Evolutionary conservation across 2,329 filamentous ascomycete genomes (phyloP), one percentile per base, ranked within the genome.

Genomic region (Neofusicoccum sp.): DNA sequence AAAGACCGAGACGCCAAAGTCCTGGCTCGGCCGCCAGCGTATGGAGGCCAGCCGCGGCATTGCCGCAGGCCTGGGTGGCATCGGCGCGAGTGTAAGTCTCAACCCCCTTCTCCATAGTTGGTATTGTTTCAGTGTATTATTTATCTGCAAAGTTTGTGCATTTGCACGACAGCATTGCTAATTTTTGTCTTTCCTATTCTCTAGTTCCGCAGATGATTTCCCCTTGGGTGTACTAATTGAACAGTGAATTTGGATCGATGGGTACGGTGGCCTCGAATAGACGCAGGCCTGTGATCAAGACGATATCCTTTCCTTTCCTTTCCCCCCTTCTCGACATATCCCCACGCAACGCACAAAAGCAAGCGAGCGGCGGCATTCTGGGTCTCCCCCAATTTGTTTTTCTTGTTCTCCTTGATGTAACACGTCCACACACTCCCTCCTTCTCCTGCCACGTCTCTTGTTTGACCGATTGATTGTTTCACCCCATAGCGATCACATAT

Each of bases 21-120:
- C 89, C 76, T 96, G 90, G 89, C 77, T 96, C 67, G 90, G 90
- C 69, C 92, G 90, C 79, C 90, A 95, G 81, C 84, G 90, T 71
- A 70, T 51, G 43, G 59, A 61, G 51, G 59, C 51, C 12, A 51
- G 49, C 41, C 48, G 51, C 26, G 59, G 43, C 16, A 53, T 61
- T 44, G 59, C 43, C 16, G 57, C 57, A 40, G 57, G 45, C 45
- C 51, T 56, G 38, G 51, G 51, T 43, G 51, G 51, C 11, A 56
- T 60, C 47, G 57, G 57, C 45, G 57, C 57, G 24, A 60, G 47
- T 43, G 57, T 60, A 60, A 60, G 57, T 49, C n/a, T 16, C 7
- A 20, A 26, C 28, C 16, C 44, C 6, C 3, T 24, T 30, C 8
- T 9, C 9, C 8, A 5, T 33, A 12, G 8, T n/a, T 1, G 3